phyloP scores from a whole-genome alignment of 306 rosid species.

The Luffa acutangula region DNA sequence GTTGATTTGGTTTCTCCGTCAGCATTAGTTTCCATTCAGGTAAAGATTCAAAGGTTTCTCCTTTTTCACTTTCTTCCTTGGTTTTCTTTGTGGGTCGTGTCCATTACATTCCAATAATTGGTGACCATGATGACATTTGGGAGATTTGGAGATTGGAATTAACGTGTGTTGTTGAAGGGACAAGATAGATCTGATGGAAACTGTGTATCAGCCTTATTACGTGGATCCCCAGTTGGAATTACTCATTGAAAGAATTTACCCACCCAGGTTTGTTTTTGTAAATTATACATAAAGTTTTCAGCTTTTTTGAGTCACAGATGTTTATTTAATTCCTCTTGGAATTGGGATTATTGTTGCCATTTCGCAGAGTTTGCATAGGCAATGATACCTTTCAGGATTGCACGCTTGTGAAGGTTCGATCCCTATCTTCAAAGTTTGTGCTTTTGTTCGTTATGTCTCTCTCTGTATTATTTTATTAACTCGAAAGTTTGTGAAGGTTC shows the following conservation, averaged over 20 bases:
- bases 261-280: slow-evolving; percentile 49
- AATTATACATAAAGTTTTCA: not conserved
- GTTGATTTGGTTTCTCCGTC: not conserved
- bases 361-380: slow-evolving; percentile 71
- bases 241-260: slow-evolving; percentile 73
- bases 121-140: not conserved
- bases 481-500: no score
- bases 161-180: not conserved
- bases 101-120: not conserved
- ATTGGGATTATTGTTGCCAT: not conserved
- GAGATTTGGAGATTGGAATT: not conserved
- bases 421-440: not conserved
- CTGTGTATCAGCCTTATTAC: slow-evolving; percentile 41
- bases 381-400: slow-evolving; percentile 60
- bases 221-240: slow-evolving; percentile 60
- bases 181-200: slow-evolving; percentile 26
- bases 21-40: not conserved
- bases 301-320: not conserved
- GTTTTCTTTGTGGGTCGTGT: not conserved
- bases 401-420: slow-evolving; percentile 73
- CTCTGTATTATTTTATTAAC: not conserved
- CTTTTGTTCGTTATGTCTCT: not conserved
- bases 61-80: not conserved
- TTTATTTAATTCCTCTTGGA: slow-evolving; percentile 1
- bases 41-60: not conserved